These are phyloP conservation scores for Haematococcus lacustris DNA, from an alignment of 139 green algal species.

Conservation along the genomic window DNA sequence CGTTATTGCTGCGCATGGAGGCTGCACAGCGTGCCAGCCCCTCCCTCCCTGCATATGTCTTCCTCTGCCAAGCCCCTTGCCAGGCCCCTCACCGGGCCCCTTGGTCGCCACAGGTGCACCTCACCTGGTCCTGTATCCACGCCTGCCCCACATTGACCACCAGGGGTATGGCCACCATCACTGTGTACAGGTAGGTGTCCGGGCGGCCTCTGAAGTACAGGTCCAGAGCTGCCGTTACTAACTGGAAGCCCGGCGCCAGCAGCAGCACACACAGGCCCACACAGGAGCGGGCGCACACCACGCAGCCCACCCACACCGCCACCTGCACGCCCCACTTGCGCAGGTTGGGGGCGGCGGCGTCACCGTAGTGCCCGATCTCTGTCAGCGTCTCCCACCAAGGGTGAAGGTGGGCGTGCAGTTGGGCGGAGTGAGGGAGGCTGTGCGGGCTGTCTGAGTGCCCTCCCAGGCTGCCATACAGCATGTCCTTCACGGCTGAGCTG, in stretches of 20 bases:
- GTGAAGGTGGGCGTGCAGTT: no score
- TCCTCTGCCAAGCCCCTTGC: no score
- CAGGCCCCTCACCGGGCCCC: background rate
- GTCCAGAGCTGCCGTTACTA: slow-evolving; percentile 15
- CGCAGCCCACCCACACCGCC: slow-evolving; percentile 23
- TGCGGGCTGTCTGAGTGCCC: background rate
- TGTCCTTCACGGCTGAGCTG: background rate
- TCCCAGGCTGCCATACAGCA: background rate
- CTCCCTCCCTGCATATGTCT: no score
- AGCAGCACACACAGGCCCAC: slow-evolving; percentile 21
- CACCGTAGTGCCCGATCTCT: slow-evolving; percentile 21
- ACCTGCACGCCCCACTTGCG: slow-evolving; percentile 17
- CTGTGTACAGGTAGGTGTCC: slow-evolving; percentile 18
- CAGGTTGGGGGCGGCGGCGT: slow-evolving; percentile 2
- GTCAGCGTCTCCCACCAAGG: slow-evolving; percentile 14
- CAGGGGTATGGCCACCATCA: slow-evolving; percentile 26
- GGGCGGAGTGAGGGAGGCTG: no score
- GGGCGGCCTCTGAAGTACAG: slow-evolving; percentile 11
- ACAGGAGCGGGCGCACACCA: slow-evolving; percentile 23
- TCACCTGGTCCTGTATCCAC: slow-evolving; percentile 42
- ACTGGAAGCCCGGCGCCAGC: slow-evolving; percentile 2
- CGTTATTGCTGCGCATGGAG: background rate
- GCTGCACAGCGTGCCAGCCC: background rate
- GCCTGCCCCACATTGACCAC: slow-evolving; percentile 35
- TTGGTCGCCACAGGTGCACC: background rate